A percentile compares a stretch with the other conserved stretches of the same genome.
Conservation (phyloP, 306 rosid species). For the Vigna hirtella region DNA sequence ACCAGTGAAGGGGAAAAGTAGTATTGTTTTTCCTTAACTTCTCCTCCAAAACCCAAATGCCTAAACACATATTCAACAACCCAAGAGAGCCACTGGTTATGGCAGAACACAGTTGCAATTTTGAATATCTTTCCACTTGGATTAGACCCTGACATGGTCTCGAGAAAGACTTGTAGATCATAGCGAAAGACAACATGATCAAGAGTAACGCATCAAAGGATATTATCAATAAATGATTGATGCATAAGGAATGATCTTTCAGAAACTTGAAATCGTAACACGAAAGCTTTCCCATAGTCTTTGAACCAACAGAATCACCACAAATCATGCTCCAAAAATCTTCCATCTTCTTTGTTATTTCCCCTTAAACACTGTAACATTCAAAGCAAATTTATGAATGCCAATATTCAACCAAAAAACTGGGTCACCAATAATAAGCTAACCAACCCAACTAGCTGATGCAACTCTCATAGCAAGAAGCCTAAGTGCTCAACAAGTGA, state of each 20-base stretch:
- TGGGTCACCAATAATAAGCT: too few relatives aligned
- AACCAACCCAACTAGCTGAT: too few relatives aligned
- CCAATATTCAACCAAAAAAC: too few relatives aligned
- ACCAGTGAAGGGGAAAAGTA: conserved; percentile 53
- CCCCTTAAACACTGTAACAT: conserved; percentile 28
- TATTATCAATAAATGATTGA: conserved; percentile 14
- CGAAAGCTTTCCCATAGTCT: conserved; percentile 36
- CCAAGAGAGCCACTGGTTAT: conserved; percentile 58
- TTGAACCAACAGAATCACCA: conserved; percentile 51
- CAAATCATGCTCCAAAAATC: conserved; percentile 54
- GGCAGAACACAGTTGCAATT: conserved; percentile 50
- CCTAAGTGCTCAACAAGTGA: not conserved
- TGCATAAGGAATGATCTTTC: conserved; percentile 56
- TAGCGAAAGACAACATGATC: conserved; percentile 45
- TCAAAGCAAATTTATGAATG: not conserved
- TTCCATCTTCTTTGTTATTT: conserved; percentile 45
- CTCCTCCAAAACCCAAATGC: conserved; percentile 60
- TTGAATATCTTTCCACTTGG: conserved; percentile 40
- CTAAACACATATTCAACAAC: conserved; percentile 49
- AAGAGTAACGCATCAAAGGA: conserved; percentile 45
- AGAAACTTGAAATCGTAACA: conserved; percentile 38
- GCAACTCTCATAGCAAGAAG: too few relatives aligned
- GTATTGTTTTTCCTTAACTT: conserved; percentile 45
- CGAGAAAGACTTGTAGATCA: conserved; percentile 44
- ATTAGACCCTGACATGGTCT: conserved; percentile 37